A percentile compares a stretch with the other conserved stretches of the same genome.
Evolutionary conservation across 768 basidiomycete genomes (phyloP).

Genomic region (Tephrocybe sp.): DNA sequence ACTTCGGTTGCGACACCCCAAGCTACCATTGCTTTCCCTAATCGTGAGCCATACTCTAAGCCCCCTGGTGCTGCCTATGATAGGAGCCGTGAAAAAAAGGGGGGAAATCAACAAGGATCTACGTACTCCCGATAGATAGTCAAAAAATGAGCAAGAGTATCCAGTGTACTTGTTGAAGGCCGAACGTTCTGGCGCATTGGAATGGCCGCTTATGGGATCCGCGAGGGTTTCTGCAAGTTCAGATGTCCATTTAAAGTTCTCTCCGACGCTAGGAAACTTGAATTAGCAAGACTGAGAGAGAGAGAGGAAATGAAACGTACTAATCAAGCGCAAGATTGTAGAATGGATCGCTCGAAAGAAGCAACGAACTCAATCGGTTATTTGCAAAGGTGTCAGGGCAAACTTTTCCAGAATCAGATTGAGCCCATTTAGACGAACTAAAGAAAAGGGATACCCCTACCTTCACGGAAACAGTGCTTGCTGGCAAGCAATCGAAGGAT

Average conservation of each 20-base stretch:
- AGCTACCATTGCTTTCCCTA: constrained; percentile 27
- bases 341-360: constrained; percentile 27
- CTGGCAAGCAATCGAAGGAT: no score
- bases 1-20: constrained; percentile 24
- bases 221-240: constrained; percentile 31
- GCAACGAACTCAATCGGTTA: constrained; percentile 33
- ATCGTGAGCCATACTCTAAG: constrained; percentile 18
- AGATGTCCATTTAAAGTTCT: constrained; percentile 17
- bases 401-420: no score
- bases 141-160: constrained; percentile 1
- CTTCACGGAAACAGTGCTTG: no score
- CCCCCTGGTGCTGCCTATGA: constrained; percentile 12
- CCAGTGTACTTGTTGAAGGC: constrained; percentile 21
- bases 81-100: not conserved
- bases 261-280: constrained; percentile 13
- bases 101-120: not conserved
- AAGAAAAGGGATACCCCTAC: no score
- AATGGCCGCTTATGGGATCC: constrained; percentile 26
- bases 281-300: not conserved
- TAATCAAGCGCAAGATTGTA: constrained; percentile 21
- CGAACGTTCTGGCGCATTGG: constrained; percentile 20
- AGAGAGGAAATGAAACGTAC: constrained; percentile 16
- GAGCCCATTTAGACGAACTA: no score
- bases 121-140: constrained; percentile 1
- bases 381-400: constrained; percentile 34